Conservation (phyloP, 805 yeast species). For the Lachancea meyersii region DNA sequence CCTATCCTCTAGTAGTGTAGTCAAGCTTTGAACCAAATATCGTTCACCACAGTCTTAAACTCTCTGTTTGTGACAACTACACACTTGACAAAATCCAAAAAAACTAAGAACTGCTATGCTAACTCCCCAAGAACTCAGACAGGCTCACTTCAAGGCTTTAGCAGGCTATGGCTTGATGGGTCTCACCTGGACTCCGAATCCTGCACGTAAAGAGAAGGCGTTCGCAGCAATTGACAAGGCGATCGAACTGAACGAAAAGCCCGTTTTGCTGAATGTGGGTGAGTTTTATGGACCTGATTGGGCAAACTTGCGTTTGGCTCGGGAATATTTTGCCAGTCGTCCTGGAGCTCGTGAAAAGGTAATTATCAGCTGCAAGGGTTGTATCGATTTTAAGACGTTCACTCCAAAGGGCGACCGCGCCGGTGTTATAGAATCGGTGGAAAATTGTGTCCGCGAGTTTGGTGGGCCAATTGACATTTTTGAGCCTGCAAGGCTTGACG, state of each 20-base stretch:
- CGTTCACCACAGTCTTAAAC: no score
- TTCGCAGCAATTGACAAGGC: conserved; percentile 50
- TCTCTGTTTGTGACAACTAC: neutral
- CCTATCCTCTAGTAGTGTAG: neutral
- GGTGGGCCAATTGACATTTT: conserved; percentile 54
- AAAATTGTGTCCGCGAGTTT: conserved; percentile 34
- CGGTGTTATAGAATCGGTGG: conserved; percentile 43
- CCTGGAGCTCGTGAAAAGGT: conserved; percentile 54
- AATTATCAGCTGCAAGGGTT: conserved; percentile 66
- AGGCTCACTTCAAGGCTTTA: conserved; percentile 3
- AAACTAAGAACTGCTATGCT: conserved; percentile 3
- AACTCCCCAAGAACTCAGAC: conserved; percentile 2
- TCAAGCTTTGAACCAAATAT: neutral
- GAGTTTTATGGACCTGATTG: conserved; percentile 64
- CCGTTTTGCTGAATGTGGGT: conserved; percentile 57
- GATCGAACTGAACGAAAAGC: conserved; percentile 38
- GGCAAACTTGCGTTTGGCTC: conserved; percentile 50
- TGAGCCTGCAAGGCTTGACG: conserved; percentile 69
- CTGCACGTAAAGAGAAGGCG: conserved; percentile 48
- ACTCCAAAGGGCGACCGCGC: conserved; percentile 48
- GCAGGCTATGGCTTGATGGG: conserved; percentile 78
- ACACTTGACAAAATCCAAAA: neutral
- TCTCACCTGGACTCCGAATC: conserved; percentile 61
- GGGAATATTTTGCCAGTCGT: conserved; percentile 49
- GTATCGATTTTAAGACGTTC: conserved; percentile 34